Evolutionary conservation across 345 rosid species (phyloP).

Genomic region (Salix koriyanagi): DNA sequence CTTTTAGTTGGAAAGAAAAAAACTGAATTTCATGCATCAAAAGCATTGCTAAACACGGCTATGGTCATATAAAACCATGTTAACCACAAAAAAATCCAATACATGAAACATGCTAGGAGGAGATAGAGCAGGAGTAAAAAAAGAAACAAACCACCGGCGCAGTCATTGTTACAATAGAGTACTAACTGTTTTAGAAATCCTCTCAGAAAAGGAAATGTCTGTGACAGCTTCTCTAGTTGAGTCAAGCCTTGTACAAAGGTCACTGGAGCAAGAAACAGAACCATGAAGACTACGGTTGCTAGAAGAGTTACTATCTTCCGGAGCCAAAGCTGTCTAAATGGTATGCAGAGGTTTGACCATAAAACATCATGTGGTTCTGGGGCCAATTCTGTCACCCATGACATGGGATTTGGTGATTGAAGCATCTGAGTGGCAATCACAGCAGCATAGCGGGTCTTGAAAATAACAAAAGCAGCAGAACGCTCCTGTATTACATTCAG

Average conservation of each 20-base stretch:
- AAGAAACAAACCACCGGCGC: neutral
- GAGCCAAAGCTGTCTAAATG: slow-evolving; percentile 82
- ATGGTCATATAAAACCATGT: neutral
- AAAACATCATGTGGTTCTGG: slow-evolving; percentile 90
- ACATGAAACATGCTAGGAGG: neutral
- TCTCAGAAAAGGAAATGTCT: slow-evolving; percentile 57
- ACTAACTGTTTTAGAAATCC: slow-evolving; percentile 59
- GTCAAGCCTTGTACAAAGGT: slow-evolving; percentile 75
- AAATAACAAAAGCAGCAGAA: slow-evolving; percentile 87
- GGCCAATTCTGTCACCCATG: slow-evolving; percentile 86
- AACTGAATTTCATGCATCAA: neutral
- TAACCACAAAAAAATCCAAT: neutral
- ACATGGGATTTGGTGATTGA: slow-evolving; percentile 86
- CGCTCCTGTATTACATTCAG: slow-evolving; percentile 52
- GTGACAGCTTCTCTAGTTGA: slow-evolving; percentile 53
- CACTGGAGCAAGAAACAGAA: slow-evolving; percentile 72
- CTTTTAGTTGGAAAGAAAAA: neutral
- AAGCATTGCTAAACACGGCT: neutral
- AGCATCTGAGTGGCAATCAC: slow-evolving; percentile 70
- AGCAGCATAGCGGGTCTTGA: slow-evolving; percentile 85
- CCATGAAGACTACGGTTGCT: slow-evolving; percentile 65
- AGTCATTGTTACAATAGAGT: slow-evolving; percentile 8
- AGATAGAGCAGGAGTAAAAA: neutral
- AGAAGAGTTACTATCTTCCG: slow-evolving; percentile 62
- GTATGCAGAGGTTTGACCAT: slow-evolving; percentile 82